These are phyloP conservation scores for Bathelium albidoporum DNA, from an alignment of 495 filamentous ascomycete genomes.

Conservation along the genomic window DNA sequence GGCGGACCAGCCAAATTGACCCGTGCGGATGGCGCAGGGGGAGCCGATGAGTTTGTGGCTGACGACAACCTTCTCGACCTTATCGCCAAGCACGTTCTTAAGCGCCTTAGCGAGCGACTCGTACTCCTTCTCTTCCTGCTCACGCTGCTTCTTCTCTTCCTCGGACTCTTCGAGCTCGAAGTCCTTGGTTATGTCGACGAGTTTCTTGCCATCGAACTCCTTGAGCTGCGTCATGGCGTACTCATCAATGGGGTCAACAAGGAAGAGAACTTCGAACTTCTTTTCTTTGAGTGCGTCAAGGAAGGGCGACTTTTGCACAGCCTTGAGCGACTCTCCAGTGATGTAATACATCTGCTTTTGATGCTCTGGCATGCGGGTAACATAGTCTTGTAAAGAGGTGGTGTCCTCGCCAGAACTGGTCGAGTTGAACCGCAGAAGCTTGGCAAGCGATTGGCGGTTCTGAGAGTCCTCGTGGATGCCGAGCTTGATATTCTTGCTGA, in stretches of 20 bases:
- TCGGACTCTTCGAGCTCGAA: constrained; percentile 99
- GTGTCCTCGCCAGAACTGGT: constrained; percentile 95
- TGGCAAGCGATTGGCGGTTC: constrained; percentile 87
- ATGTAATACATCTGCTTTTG: constrained; percentile 99
- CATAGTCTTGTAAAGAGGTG: constrained; percentile 91
- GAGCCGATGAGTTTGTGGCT: constrained; percentile 93
- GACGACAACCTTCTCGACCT: constrained; percentile 99
- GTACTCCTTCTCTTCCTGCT: constrained; percentile 95
- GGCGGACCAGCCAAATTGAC: constrained; percentile 99
- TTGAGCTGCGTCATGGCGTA: constrained; percentile 99
- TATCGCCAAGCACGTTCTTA: constrained; percentile 98
- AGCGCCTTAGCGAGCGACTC: constrained; percentile 86
- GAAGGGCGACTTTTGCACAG: constrained; percentile 96
- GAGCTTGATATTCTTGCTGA: constrained; percentile 99
- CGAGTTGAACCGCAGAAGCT: constrained; percentile 97
- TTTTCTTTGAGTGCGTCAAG: constrained; percentile 98
- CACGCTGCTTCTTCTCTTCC: constrained; percentile 95
- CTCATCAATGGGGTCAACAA: constrained; percentile 98
- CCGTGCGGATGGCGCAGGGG: constrained; percentile 97
- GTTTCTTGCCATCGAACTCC: constrained; percentile 99
- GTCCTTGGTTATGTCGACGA: constrained; percentile 99
- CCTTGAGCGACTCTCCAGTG: constrained; percentile 98
- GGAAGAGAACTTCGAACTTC: constrained; percentile 98
- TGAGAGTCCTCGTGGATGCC: constrained; percentile 99
- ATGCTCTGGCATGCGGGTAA: constrained; percentile 98